These are phyloP conservation scores for Termitomyces sp. DNA, from an alignment of 768 basidiomycete species.

Conservation along the genomic window DNA sequence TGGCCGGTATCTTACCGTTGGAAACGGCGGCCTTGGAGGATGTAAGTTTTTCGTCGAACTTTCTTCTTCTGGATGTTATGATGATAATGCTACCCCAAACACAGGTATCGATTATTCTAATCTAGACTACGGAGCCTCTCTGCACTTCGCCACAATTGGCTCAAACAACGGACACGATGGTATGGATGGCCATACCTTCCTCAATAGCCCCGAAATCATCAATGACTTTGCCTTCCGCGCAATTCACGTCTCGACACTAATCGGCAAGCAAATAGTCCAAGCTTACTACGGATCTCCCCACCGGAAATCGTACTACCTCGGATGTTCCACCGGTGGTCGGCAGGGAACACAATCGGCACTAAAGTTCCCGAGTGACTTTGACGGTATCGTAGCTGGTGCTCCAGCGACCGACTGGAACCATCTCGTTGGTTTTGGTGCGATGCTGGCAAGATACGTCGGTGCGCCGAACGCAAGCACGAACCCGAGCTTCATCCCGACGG, in stretches of 20 bases:
- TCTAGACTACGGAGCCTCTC: constrained; percentile 4
- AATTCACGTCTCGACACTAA: constrained; percentile 8
- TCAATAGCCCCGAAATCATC: constrained; percentile 8
- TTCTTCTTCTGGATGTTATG: too few species aligned
- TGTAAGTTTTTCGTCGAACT: not conserved
- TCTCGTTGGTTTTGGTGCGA: not conserved
- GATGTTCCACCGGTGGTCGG: constrained; percentile 3
- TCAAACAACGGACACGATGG: constrained; percentile 11
- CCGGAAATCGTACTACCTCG: constrained; percentile 9
- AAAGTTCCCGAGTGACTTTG: too few species aligned
- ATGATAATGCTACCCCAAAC: not conserved
- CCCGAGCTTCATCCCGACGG: not conserved
- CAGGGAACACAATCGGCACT: constrained; percentile 10
- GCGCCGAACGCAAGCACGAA: not conserved
- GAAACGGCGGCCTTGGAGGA: constrained; percentile 5
- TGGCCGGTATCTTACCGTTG: constrained; percentile 5
- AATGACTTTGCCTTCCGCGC: constrained; percentile 10
- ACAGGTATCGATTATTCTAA: constrained; percentile 5
- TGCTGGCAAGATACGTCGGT: constrained; percentile 1
- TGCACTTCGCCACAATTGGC: constrained; percentile 7
- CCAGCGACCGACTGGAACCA: too few species aligned
- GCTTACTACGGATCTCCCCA: constrained; percentile 7
- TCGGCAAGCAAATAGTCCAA: constrained; percentile 9
- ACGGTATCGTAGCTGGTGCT: too few species aligned
- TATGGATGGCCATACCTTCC: not conserved